Evolutionary conservation across 2,329 filamentous ascomycete species (phyloP).

Genomic region (Fusarium sp.): DNA sequence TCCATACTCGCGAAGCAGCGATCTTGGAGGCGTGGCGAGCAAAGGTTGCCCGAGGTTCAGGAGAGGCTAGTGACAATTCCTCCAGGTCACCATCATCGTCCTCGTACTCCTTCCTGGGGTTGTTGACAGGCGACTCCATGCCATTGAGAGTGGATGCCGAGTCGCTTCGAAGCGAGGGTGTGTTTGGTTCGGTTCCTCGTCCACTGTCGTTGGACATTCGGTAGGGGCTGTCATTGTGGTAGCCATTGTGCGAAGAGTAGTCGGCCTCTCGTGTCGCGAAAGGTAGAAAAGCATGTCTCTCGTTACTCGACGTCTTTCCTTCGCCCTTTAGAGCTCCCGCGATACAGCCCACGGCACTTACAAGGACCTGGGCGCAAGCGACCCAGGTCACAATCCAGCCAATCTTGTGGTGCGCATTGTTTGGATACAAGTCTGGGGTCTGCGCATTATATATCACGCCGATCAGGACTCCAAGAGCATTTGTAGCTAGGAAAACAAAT

Average conservation of each 20-base stretch:
- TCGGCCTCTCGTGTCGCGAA: constrained; percentile 57
- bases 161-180: constrained; percentile 72
- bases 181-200: constrained; percentile 77
- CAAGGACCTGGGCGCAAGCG: constrained; percentile 73
- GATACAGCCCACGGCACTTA: constrained; percentile 73
- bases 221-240: constrained; percentile 57
- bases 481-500: constrained; percentile 71
- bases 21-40: constrained; percentile 63
- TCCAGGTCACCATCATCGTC: constrained; percentile 58
- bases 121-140: constrained; percentile 52
- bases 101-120: constrained; percentile 59
- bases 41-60: constrained; percentile 60
- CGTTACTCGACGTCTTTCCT: neutral
- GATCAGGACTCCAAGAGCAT: constrained; percentile 71
- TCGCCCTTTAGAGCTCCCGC: constrained; percentile 43
- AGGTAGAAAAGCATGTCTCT: constrained; percentile 66
- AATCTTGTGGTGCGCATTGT: constrained; percentile 88
- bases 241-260: constrained; percentile 52
- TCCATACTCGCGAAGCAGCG: constrained; percentile 66
- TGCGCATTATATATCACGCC: constrained; percentile 79
- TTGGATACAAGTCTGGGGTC: constrained; percentile 86
- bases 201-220: constrained; percentile 77
- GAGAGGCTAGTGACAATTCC: constrained; percentile 38
- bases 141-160: constrained; percentile 67
- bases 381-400: constrained; percentile 86